These are phyloP conservation scores for Neurospora sp. DNA, from an alignment of 495 filamentous ascomycete species.

Conservation along the genomic window DNA sequence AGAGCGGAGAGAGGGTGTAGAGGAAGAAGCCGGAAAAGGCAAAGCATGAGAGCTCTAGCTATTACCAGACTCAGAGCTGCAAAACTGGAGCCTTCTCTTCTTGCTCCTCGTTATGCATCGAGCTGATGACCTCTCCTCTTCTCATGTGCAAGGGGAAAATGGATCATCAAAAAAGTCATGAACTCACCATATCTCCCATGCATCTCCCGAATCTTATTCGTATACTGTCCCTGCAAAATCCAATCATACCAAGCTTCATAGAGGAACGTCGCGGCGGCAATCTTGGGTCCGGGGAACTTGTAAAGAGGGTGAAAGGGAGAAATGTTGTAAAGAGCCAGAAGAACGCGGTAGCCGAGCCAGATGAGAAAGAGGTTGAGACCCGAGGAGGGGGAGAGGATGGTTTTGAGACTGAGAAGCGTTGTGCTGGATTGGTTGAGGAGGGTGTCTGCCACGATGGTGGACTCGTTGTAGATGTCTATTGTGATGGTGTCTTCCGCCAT, in stretches of 20 bases:
- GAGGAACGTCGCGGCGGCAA: constrained; percentile 33
- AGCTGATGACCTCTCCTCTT: too few species aligned
- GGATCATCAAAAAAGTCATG: too few species aligned
- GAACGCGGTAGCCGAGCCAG: constrained; percentile 16
- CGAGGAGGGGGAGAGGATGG: constrained; percentile 1
- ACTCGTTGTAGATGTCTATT: neutral
- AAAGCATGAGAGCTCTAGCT: too few species aligned
- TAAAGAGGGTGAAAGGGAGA: constrained; percentile 22
- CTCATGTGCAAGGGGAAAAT: too few species aligned
- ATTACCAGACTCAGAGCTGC: too few species aligned
- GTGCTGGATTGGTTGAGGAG: neutral
- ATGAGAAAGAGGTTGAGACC: constrained; percentile 8
- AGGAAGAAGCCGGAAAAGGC: too few species aligned
- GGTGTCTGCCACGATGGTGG: neutral
- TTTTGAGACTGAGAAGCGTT: neutral
- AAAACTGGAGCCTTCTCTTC: too few species aligned
- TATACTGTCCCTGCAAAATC: constrained; percentile 33
- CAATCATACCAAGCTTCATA: constrained; percentile 47
- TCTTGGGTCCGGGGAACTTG: constrained; percentile 37
- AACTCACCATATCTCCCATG: constrained; percentile 34
- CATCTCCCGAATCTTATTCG: constrained; percentile 36
- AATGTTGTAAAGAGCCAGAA: constrained; percentile 18
- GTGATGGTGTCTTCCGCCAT: neutral
- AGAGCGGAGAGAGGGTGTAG: too few species aligned
- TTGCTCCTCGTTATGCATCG: too few species aligned